phyloP scores from a whole-genome alignment of 1,284 basidiomycete genomes.

The Athelia sp. region DNA sequence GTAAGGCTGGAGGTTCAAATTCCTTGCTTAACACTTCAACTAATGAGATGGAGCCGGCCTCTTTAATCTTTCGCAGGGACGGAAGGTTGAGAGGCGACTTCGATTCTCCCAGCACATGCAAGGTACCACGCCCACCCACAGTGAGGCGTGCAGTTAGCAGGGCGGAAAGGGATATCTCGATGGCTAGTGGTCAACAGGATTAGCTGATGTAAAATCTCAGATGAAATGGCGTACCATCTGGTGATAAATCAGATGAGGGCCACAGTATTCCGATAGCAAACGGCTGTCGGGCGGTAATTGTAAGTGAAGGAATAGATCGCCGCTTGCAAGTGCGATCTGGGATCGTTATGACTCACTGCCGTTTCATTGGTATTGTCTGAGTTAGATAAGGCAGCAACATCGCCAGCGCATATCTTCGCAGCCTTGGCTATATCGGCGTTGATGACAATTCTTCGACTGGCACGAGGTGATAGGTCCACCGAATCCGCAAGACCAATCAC shows the following conservation, averaged over 20 bases:
- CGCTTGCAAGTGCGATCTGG: not conserved
- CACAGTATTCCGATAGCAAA: conserved; percentile 67
- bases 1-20: conserved; percentile 8
- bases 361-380: conserved; percentile 26
- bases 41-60: conserved; percentile 47
- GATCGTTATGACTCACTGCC: conserved; percentile 26
- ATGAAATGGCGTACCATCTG: conserved; percentile 42
- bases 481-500: conserved; percentile 32
- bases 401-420: conserved; percentile 63
- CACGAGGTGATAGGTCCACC: conserved; percentile 40
- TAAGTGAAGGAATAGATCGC: conserved; percentile 2
- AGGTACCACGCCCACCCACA: not conserved
- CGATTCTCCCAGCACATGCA: conserved; percentile 13
- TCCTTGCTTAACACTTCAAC: conserved; percentile 33
- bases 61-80: conserved; percentile 39
- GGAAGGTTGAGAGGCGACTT: conserved; percentile 41
- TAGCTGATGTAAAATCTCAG: conserved; percentile 11
- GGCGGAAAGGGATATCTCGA: conserved; percentile 50
- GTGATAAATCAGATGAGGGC: conserved; percentile 58
- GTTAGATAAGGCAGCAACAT: conserved; percentile 55
- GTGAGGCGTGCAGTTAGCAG: conserved; percentile 52
- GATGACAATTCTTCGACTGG: conserved; percentile 59
- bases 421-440: conserved; percentile 61
- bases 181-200: conserved; percentile 31
- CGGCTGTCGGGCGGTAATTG: conserved; percentile 29